Evolutionary conservation across 2,329 filamentous ascomycete genomes (phyloP), one percentile per base, ranked within the genome.

Genomic region (Colletotrichum sp.): DNA sequence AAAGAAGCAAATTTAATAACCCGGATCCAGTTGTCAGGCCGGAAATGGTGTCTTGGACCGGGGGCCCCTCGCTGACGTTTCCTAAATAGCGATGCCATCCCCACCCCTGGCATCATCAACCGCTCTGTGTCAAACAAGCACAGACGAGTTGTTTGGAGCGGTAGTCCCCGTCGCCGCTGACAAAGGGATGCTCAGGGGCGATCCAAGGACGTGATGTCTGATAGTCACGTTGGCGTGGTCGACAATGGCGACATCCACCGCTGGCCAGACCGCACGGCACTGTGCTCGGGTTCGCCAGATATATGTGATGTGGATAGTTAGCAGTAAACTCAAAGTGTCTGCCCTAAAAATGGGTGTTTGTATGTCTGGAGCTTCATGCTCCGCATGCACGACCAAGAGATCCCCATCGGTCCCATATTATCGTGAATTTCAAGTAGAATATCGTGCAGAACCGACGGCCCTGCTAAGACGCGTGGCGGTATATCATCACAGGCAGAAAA

Each of bases 111-210:
- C 64, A 57, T 63, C 25, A 61, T 16, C 32, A 49, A 34, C 68
- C 44, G 32, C 44, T 74, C n/a, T 65, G 67, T 71, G 59, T 71
- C 72, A 74, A 74, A 65, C 66, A 27, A 63, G 72, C 63, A 68
- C 73, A 25, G 44, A 72, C 57, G 16, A 59, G 15, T 27, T 68
- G 39, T 34, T 68, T 34, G 25, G 7, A 27, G 36, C 15, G 8
- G 16, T n/a, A 39, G 30, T 52, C 36, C 32, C 19, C 30, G 32
- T 55, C 29, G 44, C 64, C 69, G 63, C 27, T 76, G 73, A 76
- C 44, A 69, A 65, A 61, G 63, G 9, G 8, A 9, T 8, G 2
- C 5, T 32, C 63, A 74, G 67, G 72, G 72, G 59, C 65, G 13
- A 52, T 22, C 44, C 44, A 52, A 52, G 44, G 44, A 52, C 16